These are phyloP conservation scores for Pleurotus cornucopiae DNA, from an alignment of 768 basidiomycete species.

Conservation along the genomic window DNA sequence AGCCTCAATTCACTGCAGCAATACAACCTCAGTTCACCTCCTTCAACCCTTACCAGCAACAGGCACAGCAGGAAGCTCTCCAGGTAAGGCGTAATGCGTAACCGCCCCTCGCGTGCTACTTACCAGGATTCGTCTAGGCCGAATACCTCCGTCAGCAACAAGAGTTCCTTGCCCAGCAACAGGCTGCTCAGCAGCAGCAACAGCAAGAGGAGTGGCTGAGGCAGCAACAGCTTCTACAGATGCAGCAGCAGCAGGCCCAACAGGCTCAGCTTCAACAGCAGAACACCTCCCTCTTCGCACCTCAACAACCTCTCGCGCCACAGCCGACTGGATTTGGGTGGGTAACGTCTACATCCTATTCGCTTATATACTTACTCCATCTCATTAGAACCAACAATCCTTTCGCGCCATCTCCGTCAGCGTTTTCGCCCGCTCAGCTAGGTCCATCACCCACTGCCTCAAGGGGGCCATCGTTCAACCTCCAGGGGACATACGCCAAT, in stretches of 20 bases:
- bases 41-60: slow-evolving; percentile 94
- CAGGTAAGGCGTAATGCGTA: slow-evolving; percentile 33
- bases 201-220: slow-evolving; percentile 43
- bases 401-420: slow-evolving; percentile 57
- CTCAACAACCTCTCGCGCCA: slow-evolving; percentile 37
- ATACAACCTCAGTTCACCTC: slow-evolving; percentile 85
- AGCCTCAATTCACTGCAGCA: slow-evolving; percentile 57
- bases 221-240: slow-evolving; percentile 38
- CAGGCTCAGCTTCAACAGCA: slow-evolving; percentile 29
- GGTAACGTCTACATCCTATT: slow-evolving; percentile 16
- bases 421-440: slow-evolving; percentile 21
- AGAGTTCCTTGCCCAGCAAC: slow-evolving; percentile 51
- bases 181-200: slow-evolving; percentile 48
- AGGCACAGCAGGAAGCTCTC: slow-evolving; percentile 84
- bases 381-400: slow-evolving; percentile 85
- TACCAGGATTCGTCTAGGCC: slow-evolving; percentile 39
- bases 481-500: slow-evolving; percentile 64
- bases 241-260: slow-evolving; percentile 49
- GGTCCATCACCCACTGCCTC: slow-evolving; percentile 15
- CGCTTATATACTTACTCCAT: slow-evolving; percentile 14
- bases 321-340: slow-evolving; percentile 80
- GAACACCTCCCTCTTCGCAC: slow-evolving; percentile 41
- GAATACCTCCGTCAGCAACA: slow-evolving; percentile 77
- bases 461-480: slow-evolving; percentile 55
- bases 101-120: neutral